These are phyloP conservation scores for Holtermannia corniformis DNA, from an alignment of 768 basidiomycete genomes.

Conservation along the genomic window DNA sequence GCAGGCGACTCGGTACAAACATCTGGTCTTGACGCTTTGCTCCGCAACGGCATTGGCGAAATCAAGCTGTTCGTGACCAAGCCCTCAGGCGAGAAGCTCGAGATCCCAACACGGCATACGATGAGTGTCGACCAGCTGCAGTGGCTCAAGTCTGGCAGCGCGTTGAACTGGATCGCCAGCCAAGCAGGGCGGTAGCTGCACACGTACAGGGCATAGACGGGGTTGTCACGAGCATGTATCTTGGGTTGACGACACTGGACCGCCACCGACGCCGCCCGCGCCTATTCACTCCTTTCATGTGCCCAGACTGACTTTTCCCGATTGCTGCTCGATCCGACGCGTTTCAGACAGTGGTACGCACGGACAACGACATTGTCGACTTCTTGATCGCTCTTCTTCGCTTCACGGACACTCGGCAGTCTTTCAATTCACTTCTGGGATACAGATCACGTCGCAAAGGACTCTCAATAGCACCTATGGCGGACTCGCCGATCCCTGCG, in stretches of 20 bases:
- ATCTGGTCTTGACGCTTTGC: slow-evolving; percentile 61
- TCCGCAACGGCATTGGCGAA: slow-evolving; percentile 32
- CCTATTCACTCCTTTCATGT: no score
- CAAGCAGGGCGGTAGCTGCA: slow-evolving; percentile 16
- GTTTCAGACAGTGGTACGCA: no score
- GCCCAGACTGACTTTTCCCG: no score
- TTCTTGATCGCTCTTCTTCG: no score
- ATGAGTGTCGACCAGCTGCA: slow-evolving; percentile 82
- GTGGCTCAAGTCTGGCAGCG: slow-evolving; percentile 82
- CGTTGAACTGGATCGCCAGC: slow-evolving; percentile 66
- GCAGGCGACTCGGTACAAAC: slow-evolving; percentile 73
- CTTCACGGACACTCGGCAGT: no score
- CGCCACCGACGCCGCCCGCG: neutral
- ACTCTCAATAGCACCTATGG: neutral
- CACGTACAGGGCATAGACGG: no score
- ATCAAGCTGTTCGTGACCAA: slow-evolving; percentile 57
- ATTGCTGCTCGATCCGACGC: no score
- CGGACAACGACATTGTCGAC: no score
- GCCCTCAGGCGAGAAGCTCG: slow-evolving; percentile 53
- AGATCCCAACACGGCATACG: slow-evolving; percentile 71
- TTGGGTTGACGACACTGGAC: neutral
- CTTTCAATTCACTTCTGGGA: no score
- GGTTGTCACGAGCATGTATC: no score
- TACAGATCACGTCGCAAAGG: no score
- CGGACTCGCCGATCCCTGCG: neutral